Evolutionary conservation across 129 eudicot species (phyloP), one percentile per base, ranked within the genome.

Genomic region (Ambrosia artemisiifolia): DNA sequence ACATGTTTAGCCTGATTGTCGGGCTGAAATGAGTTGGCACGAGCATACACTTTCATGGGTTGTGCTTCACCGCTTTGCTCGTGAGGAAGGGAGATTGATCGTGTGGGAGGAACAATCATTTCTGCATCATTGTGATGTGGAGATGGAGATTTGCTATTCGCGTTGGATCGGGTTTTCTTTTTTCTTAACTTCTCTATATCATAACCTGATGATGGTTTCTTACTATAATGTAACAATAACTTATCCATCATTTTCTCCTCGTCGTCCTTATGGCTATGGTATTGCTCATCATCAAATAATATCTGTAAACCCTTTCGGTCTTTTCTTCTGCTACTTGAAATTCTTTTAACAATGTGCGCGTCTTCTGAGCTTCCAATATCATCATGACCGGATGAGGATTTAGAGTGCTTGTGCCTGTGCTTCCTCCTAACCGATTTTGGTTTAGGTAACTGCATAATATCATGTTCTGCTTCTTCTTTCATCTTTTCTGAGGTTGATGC

Each of bases 201-300:
- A 73, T 63, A 85, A 33, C 60, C 74, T 59, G 98, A 80, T 59
- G 98, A 80, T 54, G 95, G 84, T 77, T 90, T 90, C 77, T 84
- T 88, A 82, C 96, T 84, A 79, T 94, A 94, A 72, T 94, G 97
- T 60, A 94, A 76, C 74, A 94, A 65, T 7, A 94, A 81, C 53
- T 94, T 88, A 75, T 94, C 99, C 69, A 94, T 90, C 79, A 83
- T 83, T 69, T 57, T 83, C 77, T 94, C 99, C 68, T 94, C 97
- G 3, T 88, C 90, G 36, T 90, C 96, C 56, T 75, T 85, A 14
- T 49, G 55, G 34, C 61, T 73, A 73, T 53, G 75, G n/a, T 78
- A 64, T 38, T 82, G 86, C 20, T 89, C 90, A 50, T 90, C 92
- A 4, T 87, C 96, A 36, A 82, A 78, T 87, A 87, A 56, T 8